phyloP scores from a whole-genome alignment of 2,329 filamentous ascomycete species.

The Fusarium abutilonis region DNA sequence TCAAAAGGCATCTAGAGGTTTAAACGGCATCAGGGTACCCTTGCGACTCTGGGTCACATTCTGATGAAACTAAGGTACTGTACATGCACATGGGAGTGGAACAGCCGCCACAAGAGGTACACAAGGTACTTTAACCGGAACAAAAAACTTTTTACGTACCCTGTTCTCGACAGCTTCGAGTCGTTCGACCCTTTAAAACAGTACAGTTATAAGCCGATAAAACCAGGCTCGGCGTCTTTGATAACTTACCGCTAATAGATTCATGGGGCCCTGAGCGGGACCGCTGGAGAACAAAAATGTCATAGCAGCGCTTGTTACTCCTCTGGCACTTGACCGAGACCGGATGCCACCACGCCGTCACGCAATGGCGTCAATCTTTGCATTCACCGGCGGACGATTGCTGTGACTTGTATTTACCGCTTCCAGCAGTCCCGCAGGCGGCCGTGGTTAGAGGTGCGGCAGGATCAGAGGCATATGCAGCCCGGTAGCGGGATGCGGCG shows the following conservation, averaged over 20 bases:
- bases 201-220: conserved; percentile 15
- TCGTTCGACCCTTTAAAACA: conserved; percentile 19
- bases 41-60: conserved; percentile 29
- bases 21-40: conserved; percentile 29
- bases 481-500: conserved; percentile 30
- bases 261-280: conserved; percentile 23
- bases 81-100: conserved; percentile 23
- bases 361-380: conserved; percentile 45
- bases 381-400: conserved; percentile 21
- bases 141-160: conserved; percentile 36
- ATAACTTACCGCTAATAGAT: conserved; percentile 28
- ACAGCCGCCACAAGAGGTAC: background rate
- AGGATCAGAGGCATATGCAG: conserved; percentile 28
- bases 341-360: conserved; percentile 44
- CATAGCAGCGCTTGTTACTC: conserved; percentile 9
- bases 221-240: conserved; percentile 21
- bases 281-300: conserved; percentile 27
- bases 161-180: conserved; percentile 28
- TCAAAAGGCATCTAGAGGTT: conserved; percentile 21
- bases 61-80: conserved; percentile 17
- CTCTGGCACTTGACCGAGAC: conserved; percentile 34
- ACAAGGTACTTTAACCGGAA: background rate
- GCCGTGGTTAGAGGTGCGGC: conserved; percentile 15
- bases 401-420: conserved; percentile 33
- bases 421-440: conserved; percentile 45